phyloP scores from a whole-genome alignment of 1,284 basidiomycete species.

The Tilletiaria anomala region DNA sequence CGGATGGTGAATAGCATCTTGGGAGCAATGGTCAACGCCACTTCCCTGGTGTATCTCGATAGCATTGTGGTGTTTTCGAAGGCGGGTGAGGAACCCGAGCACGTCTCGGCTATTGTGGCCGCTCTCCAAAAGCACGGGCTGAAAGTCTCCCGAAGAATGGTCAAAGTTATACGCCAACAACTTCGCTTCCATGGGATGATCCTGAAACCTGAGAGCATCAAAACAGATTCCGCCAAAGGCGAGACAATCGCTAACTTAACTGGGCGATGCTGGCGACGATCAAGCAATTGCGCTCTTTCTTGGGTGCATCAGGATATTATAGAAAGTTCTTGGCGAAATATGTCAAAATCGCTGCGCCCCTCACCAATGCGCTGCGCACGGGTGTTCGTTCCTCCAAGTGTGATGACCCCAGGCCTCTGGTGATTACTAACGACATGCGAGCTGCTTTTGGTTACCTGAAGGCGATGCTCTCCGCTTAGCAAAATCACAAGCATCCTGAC shows the following conservation, averaged over 20 bases:
- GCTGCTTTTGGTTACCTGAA: too few species aligned
- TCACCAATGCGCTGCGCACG: too few species aligned
- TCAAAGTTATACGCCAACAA: too few species aligned
- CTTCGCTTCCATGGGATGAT: background rate
- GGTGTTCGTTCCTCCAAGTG: too few species aligned
- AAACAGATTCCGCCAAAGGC: background rate
- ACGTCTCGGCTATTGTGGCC: background rate
- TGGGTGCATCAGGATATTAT: background rate
- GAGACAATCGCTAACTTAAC: background rate
- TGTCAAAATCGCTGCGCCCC: background rate
- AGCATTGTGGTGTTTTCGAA: slow-evolving; percentile 1
- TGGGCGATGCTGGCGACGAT: background rate
- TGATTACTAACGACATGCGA: too few species aligned
- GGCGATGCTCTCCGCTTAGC: too few species aligned
- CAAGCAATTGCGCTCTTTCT: background rate
- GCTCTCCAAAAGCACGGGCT: background rate
- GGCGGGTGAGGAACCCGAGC: background rate
- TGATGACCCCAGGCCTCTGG: too few species aligned
- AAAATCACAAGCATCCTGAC: too few species aligned
- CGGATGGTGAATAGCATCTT: slow-evolving; percentile 2
- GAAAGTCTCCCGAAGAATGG: too few species aligned
- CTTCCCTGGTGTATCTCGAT: slow-evolving; percentile 1
- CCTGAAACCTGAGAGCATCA: background rate
- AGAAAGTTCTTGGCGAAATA: background rate
- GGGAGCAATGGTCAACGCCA: background rate